phyloP scores from a whole-genome alignment of 257 asterid species.

The Osmanthus fragrans region DNA sequence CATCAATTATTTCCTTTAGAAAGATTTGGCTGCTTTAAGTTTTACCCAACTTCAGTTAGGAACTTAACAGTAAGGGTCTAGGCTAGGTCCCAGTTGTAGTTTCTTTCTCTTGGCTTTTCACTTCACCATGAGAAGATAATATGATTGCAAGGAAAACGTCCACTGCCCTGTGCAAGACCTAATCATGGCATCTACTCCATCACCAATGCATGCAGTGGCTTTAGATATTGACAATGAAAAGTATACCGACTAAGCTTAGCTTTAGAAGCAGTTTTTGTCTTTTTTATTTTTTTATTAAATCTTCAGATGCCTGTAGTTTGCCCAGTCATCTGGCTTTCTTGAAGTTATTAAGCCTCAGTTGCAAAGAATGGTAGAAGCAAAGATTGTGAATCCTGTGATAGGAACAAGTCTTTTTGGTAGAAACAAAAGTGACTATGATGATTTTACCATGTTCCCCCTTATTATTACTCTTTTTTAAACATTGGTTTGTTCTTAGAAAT shows the following conservation, averaged over 20 bases:
- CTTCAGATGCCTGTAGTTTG: neutral
- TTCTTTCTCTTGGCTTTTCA: neutral
- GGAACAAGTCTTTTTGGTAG: neutral
- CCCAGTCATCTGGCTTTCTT: neutral
- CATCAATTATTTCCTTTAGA: neutral
- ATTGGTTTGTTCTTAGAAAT: too few relatives aligned
- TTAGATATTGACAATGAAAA: neutral
- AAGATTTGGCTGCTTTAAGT: neutral
- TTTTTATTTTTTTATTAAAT: too few relatives aligned
- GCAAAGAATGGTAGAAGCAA: neutral
- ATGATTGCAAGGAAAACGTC: neutral
- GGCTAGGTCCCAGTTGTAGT: neutral
- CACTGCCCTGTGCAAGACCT: neutral
- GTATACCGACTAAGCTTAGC: neutral
- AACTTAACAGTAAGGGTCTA: neutral
- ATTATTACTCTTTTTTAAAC: too few relatives aligned
- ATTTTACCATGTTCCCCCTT: neutral
- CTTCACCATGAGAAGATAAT: neutral
- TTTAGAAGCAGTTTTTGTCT: neutral
- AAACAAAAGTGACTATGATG: neutral
- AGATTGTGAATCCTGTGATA: neutral
- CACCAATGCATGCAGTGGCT: neutral
- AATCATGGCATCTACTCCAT: neutral
- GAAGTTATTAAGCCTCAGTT: neutral
- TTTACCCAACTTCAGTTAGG: neutral